phyloP scores from a whole-genome alignment of 2,329 filamentous ascomycete genomes.

The Alternaria sp. region DNA sequence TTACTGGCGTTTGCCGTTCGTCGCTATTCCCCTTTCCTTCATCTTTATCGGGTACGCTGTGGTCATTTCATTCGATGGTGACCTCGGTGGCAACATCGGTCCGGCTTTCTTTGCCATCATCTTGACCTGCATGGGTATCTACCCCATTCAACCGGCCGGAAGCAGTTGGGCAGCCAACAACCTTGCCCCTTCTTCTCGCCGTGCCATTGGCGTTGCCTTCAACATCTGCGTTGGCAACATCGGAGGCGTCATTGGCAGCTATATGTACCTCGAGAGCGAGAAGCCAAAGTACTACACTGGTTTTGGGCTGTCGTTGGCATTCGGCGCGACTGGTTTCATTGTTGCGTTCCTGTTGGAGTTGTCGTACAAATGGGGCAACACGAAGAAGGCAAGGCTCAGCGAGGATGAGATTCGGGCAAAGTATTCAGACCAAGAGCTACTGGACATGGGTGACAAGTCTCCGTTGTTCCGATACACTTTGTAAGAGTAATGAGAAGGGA shows the following conservation, averaged over 20 bases:
- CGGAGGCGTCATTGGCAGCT: constrained; percentile 43
- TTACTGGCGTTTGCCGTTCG: constrained; percentile 30
- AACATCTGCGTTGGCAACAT: constrained; percentile 42
- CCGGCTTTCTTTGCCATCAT: constrained; percentile 57
- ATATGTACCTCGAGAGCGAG: constrained; percentile 49
- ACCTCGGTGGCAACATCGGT: constrained; percentile 53
- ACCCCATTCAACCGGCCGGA: constrained; percentile 43
- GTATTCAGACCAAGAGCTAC: constrained; percentile 50
- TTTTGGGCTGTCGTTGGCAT: constrained; percentile 43
- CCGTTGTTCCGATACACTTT: constrained; percentile 44
- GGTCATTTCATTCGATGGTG: constrained; percentile 52
- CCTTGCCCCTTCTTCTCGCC: constrained; percentile 38
- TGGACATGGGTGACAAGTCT: constrained; percentile 51
- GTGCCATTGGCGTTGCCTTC: constrained; percentile 42
- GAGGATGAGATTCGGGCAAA: constrained; percentile 47
- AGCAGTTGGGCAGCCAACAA: constrained; percentile 45
- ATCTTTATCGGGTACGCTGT: constrained; percentile 37
- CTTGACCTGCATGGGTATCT: constrained; percentile 53
- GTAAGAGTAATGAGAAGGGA: no score
- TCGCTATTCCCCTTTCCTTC: constrained; percentile 46
- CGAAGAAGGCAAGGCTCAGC: constrained; percentile 42
- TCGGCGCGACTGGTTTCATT: constrained; percentile 21
- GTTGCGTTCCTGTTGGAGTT: constrained; percentile 34
- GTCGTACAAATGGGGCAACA: constrained; percentile 11
- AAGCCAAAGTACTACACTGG: constrained; percentile 49